Conservation (phyloP, 169 alveolate genomes). For the Perkinsus chesapeaki region DNA sequence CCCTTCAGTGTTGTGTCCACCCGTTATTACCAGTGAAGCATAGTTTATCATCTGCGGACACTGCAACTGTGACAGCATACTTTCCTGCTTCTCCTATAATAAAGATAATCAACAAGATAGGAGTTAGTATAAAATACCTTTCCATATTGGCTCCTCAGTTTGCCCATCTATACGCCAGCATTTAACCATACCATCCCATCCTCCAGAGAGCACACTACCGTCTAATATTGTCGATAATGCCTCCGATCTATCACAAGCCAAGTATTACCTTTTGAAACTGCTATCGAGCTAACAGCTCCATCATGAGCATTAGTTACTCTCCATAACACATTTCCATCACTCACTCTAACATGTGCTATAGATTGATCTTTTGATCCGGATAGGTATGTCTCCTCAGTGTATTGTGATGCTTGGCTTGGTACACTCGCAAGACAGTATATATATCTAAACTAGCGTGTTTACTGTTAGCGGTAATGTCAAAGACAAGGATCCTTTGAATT, state of each 20-base stretch:
- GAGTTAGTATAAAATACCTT: not conserved
- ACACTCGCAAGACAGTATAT: not conserved
- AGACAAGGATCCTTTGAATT: too few species aligned
- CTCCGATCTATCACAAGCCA: not conserved
- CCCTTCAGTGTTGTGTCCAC: too few species aligned
- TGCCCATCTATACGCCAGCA: not conserved
- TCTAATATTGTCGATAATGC: not conserved
- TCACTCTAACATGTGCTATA: not conserved
- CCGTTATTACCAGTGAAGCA: constrained; percentile 17
- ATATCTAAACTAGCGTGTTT: too few species aligned
- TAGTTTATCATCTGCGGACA: constrained; percentile 36
- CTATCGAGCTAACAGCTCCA: not conserved
- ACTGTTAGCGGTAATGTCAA: too few species aligned
- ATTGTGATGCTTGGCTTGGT: not conserved
- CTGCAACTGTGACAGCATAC: constrained; percentile 63
- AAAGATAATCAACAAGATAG: not conserved
- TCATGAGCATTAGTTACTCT: not conserved
- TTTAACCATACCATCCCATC: not conserved
- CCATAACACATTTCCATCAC: not conserved
- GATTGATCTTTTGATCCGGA: not conserved
- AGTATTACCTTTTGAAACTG: not conserved
- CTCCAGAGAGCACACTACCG: not conserved
- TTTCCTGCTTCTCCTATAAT: not conserved
- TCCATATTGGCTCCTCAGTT: not conserved
- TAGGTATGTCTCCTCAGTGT: not conserved